Percentiles rank a stretch among this genome's conserved stretches.
Evolutionary conservation across 2,329 filamentous ascomycete species (phyloP).

Genomic region (Xylaria sp.): DNA sequence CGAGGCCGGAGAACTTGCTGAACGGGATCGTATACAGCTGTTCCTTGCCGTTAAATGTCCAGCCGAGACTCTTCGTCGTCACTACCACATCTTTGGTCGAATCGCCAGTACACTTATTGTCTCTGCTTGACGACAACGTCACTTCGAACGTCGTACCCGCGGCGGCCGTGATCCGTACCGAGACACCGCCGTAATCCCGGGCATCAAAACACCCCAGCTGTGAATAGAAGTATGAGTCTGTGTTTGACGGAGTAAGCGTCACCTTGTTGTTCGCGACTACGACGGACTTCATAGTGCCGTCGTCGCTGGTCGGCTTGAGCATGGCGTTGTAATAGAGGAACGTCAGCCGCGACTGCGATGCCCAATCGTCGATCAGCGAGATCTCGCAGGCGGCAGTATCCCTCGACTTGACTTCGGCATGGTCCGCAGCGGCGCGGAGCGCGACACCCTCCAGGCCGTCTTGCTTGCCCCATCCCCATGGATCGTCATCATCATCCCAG

Average conservation of each 20-base stretch:
- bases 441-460: constrained; percentile 22
- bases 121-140: constrained; percentile 59
- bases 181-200: constrained; percentile 63
- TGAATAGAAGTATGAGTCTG: constrained; percentile 66
- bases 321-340: constrained; percentile 71
- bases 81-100: constrained; percentile 50
- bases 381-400: constrained; percentile 49
- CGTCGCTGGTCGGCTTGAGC: constrained; percentile 64
- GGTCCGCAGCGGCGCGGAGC: constrained; percentile 23
- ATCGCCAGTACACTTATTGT: constrained; percentile 54
- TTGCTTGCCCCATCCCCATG: constrained; percentile 8
- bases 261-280: constrained; percentile 62
- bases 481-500: constrained; percentile 1
- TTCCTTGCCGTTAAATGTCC: constrained; percentile 69
- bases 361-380: constrained; percentile 67
- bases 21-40: constrained; percentile 68
- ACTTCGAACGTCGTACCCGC: constrained; percentile 61
- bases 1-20: constrained; percentile 60
- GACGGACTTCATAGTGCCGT: constrained; percentile 65
- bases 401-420: neutral
- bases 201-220: constrained; percentile 65
- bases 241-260: constrained; percentile 60
- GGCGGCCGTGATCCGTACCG: constrained; percentile 64
- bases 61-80: constrained; percentile 62
- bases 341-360: constrained; percentile 68